Percentiles rank a stretch among this genome's conserved stretches.
Conservation (phyloP, 2,329 filamentous ascomycete genomes). For the Alternaria longipes region DNA sequence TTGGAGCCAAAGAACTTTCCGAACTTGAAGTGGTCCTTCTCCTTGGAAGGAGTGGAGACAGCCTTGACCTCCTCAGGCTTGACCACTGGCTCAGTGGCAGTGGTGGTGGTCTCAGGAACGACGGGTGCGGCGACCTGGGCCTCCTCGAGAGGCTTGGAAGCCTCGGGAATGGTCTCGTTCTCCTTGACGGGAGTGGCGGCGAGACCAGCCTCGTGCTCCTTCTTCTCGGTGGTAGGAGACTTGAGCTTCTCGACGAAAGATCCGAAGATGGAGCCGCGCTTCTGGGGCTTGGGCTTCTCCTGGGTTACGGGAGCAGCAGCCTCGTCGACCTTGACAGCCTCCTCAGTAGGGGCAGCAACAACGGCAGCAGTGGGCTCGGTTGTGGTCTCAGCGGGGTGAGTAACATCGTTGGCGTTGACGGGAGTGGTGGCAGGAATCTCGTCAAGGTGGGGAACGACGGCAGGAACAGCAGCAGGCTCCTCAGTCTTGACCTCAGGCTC, state of each 20-base stretch:
- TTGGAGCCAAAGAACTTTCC: slow-evolving; percentile 60
- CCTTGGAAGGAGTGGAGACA: slow-evolving; percentile 54
- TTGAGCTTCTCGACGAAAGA: slow-evolving; percentile 71
- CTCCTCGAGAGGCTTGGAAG: slow-evolving; percentile 47
- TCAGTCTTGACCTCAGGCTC: slow-evolving; percentile 45
- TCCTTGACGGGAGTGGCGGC: slow-evolving; percentile 59
- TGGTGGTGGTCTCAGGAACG: slow-evolving; percentile 36
- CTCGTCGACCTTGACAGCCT: slow-evolving; percentile 61
- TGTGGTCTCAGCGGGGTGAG: slow-evolving; percentile 54
- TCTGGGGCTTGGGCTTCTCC: slow-evolving; percentile 69
- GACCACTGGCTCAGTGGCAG: slow-evolving; percentile 36
- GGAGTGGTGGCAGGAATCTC: slow-evolving; percentile 48
- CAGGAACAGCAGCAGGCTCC: slow-evolving; percentile 38
- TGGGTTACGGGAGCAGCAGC: slow-evolving; percentile 47
- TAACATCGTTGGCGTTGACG: slow-evolving; percentile 44
- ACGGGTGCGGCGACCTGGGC: slow-evolving; percentile 52
- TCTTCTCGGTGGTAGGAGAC: slow-evolving; percentile 68
- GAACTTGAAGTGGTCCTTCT: slow-evolving; percentile 63
- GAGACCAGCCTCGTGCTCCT: slow-evolving; percentile 70
- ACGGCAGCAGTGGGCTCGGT: slow-evolving; percentile 49
- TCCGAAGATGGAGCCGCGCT: slow-evolving; percentile 87
- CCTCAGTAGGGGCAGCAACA: slow-evolving; percentile 32
- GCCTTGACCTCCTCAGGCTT: slow-evolving; percentile 44
- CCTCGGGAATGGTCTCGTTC: slow-evolving; percentile 51
- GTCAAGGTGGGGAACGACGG: slow-evolving; percentile 42